phyloP scores from a whole-genome alignment of 2,329 filamentous ascomycete genomes.

The Dryadomyces quercus-mongolicae region DNA sequence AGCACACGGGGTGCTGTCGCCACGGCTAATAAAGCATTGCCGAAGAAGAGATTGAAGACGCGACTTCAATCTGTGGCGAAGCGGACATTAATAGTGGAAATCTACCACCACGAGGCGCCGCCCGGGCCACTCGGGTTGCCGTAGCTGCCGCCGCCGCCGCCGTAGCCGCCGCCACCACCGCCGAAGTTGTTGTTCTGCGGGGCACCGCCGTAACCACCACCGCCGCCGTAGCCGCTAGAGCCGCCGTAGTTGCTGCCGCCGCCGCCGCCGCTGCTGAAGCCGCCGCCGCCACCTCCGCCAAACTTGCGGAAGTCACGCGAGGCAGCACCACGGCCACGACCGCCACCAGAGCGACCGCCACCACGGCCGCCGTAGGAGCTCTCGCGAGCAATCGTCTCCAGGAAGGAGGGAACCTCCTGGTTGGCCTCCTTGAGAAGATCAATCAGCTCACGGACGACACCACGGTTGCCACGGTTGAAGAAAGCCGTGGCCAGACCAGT shows the following conservation, averaged over 20 bases:
- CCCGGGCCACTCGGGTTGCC: conserved; percentile 55
- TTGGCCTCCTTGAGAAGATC: conserved; percentile 99
- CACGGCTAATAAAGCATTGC: not conserved
- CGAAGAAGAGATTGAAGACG: not conserved
- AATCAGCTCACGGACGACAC: conserved; percentile 89
- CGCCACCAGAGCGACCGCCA: conserved; percentile 51
- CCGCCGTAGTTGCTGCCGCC: conserved; percentile 26
- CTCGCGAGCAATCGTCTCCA: conserved; percentile 95
- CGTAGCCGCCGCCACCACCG: conserved; percentile 16
- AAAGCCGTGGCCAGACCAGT: conserved; percentile 97
- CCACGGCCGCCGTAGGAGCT: conserved; percentile 62
- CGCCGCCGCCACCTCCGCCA: conserved; percentile 43
- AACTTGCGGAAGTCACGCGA: conserved; percentile 88
- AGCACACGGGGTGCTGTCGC: conserved; percentile 1
- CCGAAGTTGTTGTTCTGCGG: conserved; percentile 18
- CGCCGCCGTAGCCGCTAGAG: conserved; percentile 29
- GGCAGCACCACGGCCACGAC: conserved; percentile 59
- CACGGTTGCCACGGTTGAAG: conserved; percentile 99
- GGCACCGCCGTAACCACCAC: conserved; percentile 31
- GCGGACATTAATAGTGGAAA: not conserved
- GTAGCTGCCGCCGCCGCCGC: conserved; percentile 45
- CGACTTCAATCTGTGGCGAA: not conserved
- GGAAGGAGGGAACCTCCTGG: conserved; percentile 86
- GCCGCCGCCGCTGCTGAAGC: conserved; percentile 41
- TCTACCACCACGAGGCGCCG: conserved; percentile 58